Conservation (phyloP, 208 protist genomes). For the Borovskyia barvae region DNA sequence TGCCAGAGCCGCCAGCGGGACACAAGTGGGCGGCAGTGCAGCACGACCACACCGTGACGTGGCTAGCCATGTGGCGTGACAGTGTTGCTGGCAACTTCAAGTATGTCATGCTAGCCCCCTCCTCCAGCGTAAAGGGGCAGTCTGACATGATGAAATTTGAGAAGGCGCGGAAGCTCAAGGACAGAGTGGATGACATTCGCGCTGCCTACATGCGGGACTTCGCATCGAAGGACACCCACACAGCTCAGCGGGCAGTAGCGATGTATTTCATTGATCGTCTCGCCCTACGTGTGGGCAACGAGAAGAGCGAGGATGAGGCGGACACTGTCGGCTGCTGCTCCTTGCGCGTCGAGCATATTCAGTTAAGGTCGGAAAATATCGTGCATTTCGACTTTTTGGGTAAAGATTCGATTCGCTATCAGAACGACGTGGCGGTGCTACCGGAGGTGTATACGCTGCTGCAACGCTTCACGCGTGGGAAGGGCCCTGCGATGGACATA, state of each 20-base stretch:
- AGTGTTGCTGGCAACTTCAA: constrained; percentile 92
- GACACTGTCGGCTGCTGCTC: constrained; percentile 99
- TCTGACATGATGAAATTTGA: constrained; percentile 99
- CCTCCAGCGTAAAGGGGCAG: constrained; percentile 94
- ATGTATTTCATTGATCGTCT: constrained; percentile 99
- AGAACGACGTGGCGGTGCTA: constrained; percentile 91
- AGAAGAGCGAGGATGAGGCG: constrained; percentile 97
- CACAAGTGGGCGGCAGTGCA: constrained; percentile 94
- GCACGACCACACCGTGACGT: constrained; percentile 96
- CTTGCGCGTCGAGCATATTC: constrained; percentile 97
- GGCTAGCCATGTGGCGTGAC: constrained; percentile 98
- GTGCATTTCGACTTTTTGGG: constrained; percentile 98
- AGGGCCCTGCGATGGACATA: constrained; percentile 84
- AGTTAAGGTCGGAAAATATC: constrained; percentile 59
- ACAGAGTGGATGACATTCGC: constrained; percentile 94
- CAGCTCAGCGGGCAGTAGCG: constrained; percentile 94
- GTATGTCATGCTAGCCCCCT: constrained; percentile 97
- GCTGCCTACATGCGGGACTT: constrained; percentile 91
- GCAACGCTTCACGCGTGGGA: constrained; percentile 80
- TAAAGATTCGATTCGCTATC: constrained; percentile 98
- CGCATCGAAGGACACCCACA: constrained; percentile 44
- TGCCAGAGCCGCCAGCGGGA: constrained; percentile 90
- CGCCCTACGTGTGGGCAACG: constrained; percentile 98
- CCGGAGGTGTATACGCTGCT: constrained; percentile 93
- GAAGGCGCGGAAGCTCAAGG: constrained; percentile 94